These are phyloP conservation scores for Glycine soja DNA, from an alignment of 306 rosid genomes.

Conservation along the genomic window DNA sequence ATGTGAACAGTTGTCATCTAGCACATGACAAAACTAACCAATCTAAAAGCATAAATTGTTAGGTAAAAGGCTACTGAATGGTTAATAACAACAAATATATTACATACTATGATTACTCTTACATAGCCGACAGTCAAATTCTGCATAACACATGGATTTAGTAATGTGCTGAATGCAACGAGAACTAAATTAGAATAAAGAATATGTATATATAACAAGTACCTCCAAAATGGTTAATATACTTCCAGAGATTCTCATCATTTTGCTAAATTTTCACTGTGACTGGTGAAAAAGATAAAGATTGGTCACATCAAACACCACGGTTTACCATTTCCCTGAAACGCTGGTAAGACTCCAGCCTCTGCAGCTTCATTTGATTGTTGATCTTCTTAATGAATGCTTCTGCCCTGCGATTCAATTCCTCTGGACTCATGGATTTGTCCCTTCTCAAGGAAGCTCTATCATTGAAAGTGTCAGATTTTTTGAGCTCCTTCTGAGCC, in stretches of 20 bases:
- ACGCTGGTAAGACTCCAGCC: conserved; percentile 83
- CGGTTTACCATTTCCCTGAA: conserved; percentile 59
- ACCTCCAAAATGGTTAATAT: conserved; percentile 49
- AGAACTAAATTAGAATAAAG: conserved; percentile 5
- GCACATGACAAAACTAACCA: conserved; percentile 42
- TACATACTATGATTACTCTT: background rate
- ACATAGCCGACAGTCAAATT: conserved; percentile 25
- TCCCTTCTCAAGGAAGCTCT: conserved; percentile 64
- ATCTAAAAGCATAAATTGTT: conserved; percentile 2
- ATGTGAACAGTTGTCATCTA: conserved; percentile 39
- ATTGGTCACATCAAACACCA: conserved; percentile 46
- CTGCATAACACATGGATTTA: conserved; percentile 26
- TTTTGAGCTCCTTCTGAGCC: conserved; percentile 69
- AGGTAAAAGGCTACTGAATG: background rate
- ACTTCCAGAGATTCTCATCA: conserved; percentile 36
- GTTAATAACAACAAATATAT: conserved; percentile 7
- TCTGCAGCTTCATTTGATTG: conserved; percentile 67
- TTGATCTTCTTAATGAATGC: conserved; percentile 73
- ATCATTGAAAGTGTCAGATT: conserved; percentile 73
- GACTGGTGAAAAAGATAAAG: conserved; percentile 49
- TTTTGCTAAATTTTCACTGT: conserved; percentile 44
- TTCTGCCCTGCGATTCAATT: conserved; percentile 67
- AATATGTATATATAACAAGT: background rate
- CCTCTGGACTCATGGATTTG: conserved; percentile 77
- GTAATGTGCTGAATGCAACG: conserved; percentile 35